Evolutionary conservation across 495 filamentous ascomycete genomes (phyloP).

Genomic region (Hypoxylon subgilvum): DNA sequence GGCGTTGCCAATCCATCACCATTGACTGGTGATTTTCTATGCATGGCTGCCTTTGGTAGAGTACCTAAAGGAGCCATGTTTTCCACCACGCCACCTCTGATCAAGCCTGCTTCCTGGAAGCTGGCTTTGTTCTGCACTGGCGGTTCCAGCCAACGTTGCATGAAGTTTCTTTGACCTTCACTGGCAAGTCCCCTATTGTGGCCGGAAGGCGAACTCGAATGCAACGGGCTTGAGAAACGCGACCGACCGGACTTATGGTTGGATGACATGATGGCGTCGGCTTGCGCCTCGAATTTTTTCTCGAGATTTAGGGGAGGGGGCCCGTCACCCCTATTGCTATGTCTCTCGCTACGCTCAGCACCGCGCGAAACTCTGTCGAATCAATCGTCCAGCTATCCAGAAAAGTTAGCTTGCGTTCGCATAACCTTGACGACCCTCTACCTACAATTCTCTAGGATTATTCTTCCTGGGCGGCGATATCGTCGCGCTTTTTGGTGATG

Average conservation of each 20-base stretch:
- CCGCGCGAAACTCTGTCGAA: slow-evolving; percentile 24
- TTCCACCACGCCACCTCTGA: slow-evolving; percentile 68
- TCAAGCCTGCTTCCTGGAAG: slow-evolving; percentile 69
- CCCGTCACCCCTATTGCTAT: slow-evolving; percentile 31
- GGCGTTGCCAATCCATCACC: slow-evolving; percentile 31
- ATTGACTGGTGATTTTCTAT: slow-evolving; percentile 46
- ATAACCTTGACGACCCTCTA: background rate
- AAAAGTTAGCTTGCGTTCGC: slow-evolving; percentile 17
- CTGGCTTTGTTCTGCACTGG: slow-evolving; percentile 69
- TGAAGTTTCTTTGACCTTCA: slow-evolving; percentile 46
- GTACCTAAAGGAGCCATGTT: slow-evolving; percentile 74
- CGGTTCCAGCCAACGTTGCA: slow-evolving; percentile 75
- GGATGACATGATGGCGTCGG: slow-evolving; percentile 37
- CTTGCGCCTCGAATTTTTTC: background rate
- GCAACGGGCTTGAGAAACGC: slow-evolving; percentile 62
- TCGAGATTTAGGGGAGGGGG: slow-evolving; percentile 16
- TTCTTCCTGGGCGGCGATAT: slow-evolving; percentile 1
- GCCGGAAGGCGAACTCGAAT: slow-evolving; percentile 40
- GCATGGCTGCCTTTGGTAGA: slow-evolving; percentile 59
- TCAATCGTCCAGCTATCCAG: slow-evolving; percentile 20
- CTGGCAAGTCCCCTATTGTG: slow-evolving; percentile 42
- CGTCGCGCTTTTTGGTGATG: slow-evolving; percentile 35
- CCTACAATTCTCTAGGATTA: background rate
- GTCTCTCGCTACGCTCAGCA: slow-evolving; percentile 13
- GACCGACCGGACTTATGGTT: slow-evolving; percentile 54